Evolutionary conservation across 345 rosid species (phyloP), one percentile per base, ranked within the genome.

Genomic region (Rhizophora apiculata): DNA sequence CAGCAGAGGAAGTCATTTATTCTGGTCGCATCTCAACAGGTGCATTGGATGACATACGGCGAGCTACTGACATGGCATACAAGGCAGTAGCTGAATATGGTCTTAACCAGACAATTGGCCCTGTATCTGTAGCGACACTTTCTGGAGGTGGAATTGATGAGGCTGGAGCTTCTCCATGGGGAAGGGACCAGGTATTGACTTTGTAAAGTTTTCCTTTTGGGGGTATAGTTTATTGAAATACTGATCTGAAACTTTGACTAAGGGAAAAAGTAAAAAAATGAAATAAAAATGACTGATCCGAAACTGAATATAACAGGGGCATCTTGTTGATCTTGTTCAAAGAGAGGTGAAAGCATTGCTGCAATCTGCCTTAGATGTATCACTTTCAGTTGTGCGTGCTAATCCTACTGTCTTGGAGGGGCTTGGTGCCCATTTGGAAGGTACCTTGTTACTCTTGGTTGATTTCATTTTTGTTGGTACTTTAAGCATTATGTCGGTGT

Each of bases 1-100:
- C 99, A 64, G 99, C 99, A 39, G 98, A 96, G 86, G 92, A 92
- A 76, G 80, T 92, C 71, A 84, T 87, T 2, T 96, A 92, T 78
- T 86, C 97, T 6, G 98, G 99, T 43, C 91, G 96, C 70, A 81
- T 92, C 15, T 61, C 81, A 15, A 96, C 98, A 1, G 97, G 98
- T 67, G 96, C 99, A 30, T 85, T 96, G 72, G 99, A 96, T 73
- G 99, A 96, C 80, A 96, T 96, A 62, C 79, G 96, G 64, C 81
- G 97, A 53, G 98, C 99, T 20, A 92, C 99, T 55, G 97, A 90
- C 72, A 80, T 96, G 85, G 99, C 99, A 27, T 96, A 90, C 79
- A 96, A 96, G 78, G 98, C 94, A 70, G 83, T 92, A 65, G 98
- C 98, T 67, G 98, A 92, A 86, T 96, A 96, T 80, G 98, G 98